Evolutionary conservation across 208 protist species (phyloP).

Genomic region (Wallacemonas sp.): DNA sequence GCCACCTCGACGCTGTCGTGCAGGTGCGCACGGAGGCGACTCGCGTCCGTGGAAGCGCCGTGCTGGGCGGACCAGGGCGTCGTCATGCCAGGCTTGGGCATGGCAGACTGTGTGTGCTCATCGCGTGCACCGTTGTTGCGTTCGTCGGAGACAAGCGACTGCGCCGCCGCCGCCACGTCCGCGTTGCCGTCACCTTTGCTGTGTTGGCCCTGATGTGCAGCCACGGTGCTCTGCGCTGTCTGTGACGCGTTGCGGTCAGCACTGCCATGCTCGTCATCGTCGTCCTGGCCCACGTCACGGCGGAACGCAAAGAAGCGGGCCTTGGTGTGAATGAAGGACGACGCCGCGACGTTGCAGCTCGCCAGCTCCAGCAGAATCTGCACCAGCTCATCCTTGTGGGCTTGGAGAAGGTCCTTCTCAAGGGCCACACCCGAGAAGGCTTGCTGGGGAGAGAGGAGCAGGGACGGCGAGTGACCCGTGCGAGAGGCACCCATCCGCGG

Average conservation of each 20-base stretch:
- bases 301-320: constrained; percentile 58
- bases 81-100: too few relatives aligned
- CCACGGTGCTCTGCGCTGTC: too few relatives aligned
- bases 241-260: too few relatives aligned
- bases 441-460: background rate
- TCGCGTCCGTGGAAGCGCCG: too few relatives aligned
- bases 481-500: background rate
- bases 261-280: too few relatives aligned
- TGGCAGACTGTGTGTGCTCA: background rate
- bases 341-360: constrained; percentile 58
- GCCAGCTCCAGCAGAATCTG: constrained; percentile 72
- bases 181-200: background rate
- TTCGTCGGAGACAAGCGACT: background rate
- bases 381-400: constrained; percentile 62
- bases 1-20: constrained; percentile 4
- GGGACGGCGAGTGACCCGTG: constrained; percentile 3
- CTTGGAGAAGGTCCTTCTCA: constrained; percentile 53
- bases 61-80: too few relatives aligned
- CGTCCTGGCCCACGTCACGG: constrained; percentile 25
- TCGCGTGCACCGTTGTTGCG: background rate
- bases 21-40: background rate
- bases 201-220: too few relatives aligned
- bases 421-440: constrained; percentile 31
- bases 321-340: constrained; percentile 72
- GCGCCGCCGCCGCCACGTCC: background rate